These are phyloP conservation scores for Talaromyces stipitatus DNA, from an alignment of 495 filamentous ascomycete species.

Conservation along the genomic window DNA sequence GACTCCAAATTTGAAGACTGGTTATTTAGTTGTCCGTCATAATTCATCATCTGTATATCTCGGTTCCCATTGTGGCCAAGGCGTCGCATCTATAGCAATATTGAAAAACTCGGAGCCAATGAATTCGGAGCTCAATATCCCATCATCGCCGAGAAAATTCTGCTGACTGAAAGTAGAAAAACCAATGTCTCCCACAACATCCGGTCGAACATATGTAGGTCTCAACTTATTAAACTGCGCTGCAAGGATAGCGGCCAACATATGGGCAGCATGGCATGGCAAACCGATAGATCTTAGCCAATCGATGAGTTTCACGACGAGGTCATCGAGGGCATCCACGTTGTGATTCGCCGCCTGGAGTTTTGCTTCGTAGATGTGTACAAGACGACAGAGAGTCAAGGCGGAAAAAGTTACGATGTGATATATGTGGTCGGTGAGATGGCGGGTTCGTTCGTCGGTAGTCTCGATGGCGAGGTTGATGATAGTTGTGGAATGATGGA, in stretches of 20 bases:
- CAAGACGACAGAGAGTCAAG: conserved; percentile 31
- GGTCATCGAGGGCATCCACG: conserved; percentile 21
- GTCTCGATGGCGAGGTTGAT: conserved; percentile 40
- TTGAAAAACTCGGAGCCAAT: conserved; percentile 2
- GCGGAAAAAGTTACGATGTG: conserved; percentile 42
- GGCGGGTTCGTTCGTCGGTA: conserved; percentile 34
- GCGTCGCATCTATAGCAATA: conserved; percentile 1
- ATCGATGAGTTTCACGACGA: conserved; percentile 25
- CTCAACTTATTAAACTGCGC: conserved; percentile 1
- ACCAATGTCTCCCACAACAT: background rate
- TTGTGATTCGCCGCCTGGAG: conserved; percentile 16
- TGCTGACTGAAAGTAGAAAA: background rate
- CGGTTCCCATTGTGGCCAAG: conserved; percentile 2
- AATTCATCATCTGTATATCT: no score
- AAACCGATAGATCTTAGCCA: conserved; percentile 38
- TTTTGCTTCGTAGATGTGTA: conserved; percentile 29
- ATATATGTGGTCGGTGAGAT: conserved; percentile 41
- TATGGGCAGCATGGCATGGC: conserved; percentile 37
- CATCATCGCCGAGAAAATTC: background rate
- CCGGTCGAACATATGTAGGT: background rate
- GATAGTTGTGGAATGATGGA: conserved; percentile 31
- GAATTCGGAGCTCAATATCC: background rate
- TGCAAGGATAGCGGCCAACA: conserved; percentile 27
- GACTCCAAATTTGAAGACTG: no score
- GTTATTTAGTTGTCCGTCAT: no score